These are phyloP conservation scores for Marasmius fiardii DNA, from an alignment of 1,284 basidiomycete species.

Conservation along the genomic window DNA sequence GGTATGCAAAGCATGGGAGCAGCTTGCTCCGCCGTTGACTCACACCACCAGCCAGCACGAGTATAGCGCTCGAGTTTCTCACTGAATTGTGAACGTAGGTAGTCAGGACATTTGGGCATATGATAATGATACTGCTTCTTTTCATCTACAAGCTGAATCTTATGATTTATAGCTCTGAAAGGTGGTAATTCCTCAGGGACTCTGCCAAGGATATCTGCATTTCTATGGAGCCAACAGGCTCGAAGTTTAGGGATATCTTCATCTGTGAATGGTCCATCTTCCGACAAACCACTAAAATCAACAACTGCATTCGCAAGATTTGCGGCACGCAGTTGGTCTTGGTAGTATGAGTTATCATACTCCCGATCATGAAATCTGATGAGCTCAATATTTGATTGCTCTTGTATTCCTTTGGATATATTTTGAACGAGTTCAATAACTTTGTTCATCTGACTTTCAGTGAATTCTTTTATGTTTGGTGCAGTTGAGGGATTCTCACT, in stretches of 20 bases:
- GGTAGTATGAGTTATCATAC: not conserved
- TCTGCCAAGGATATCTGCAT: conserved; percentile 20
- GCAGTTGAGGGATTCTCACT: not conserved
- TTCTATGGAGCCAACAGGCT: conserved; percentile 18
- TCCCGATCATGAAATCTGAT: not conserved
- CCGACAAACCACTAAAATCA: not conserved
- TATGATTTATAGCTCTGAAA: conserved; percentile 26
- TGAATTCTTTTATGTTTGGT: not conserved
- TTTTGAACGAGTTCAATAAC: conserved; percentile 3
- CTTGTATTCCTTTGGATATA: not conserved
- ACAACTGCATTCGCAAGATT: not conserved
- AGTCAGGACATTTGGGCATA: conserved; percentile 20
- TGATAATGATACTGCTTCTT: conserved; percentile 21
- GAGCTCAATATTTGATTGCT: not conserved
- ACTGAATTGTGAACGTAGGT: not conserved
- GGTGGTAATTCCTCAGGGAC: conserved; percentile 22
- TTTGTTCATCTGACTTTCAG: not conserved
- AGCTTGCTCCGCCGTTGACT: conserved; percentile 11
- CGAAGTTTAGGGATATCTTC: conserved; percentile 17
- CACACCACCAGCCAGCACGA: conserved; percentile 17
- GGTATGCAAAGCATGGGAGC: conserved; percentile 25
- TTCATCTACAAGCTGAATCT: conserved; percentile 26
- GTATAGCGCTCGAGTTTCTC: conserved; percentile 22
- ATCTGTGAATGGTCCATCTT: conserved; percentile 4
- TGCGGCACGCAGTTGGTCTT: not conserved